These are phyloP conservation scores for Margaritispora aquatica DNA, from an alignment of 495 filamentous ascomycete species.

Conservation along the genomic window DNA sequence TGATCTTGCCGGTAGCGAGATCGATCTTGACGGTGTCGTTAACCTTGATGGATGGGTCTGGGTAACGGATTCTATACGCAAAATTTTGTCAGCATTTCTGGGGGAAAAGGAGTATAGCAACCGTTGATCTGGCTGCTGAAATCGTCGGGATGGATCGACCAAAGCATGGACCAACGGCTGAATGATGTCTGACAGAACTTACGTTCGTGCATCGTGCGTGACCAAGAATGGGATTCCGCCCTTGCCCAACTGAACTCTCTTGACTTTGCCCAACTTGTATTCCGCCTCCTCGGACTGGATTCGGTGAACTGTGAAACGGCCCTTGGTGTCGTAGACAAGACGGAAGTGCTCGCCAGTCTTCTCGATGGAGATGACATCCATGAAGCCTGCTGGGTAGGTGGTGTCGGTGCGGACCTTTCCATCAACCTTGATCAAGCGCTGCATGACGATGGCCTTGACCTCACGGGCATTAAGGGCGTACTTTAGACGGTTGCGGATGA, in stretches of 20 bases:
- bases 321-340: conserved; percentile 99
- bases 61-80: conserved; percentile 85
- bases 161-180: conserved; percentile 99
- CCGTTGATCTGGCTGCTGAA: conserved; percentile 36
- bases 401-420: conserved; percentile 98
- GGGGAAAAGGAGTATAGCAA: conserved; percentile 18
- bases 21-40: conserved; percentile 99
- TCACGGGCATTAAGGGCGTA: conserved; percentile 99
- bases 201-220: conserved; percentile 99
- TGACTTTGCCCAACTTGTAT: conserved; percentile 99
- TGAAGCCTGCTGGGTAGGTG: conserved; percentile 97
- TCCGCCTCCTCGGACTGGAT: conserved; percentile 95
- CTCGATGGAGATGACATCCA: conserved; percentile 98
- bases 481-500: conserved; percentile 98
- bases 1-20: conserved; percentile 91
- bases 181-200: conserved; percentile 90
- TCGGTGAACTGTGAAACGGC: conserved; percentile 99
- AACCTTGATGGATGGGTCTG: conserved; percentile 95
- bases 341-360: conserved; percentile 99
- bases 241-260: conserved; percentile 96
- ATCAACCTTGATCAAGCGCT: conserved; percentile 99
- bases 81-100: conserved; percentile 23
- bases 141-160: conserved; percentile 53
- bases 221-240: conserved; percentile 99
- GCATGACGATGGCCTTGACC: conserved; percentile 97